Percentiles rank a stretch among this genome's conserved stretches.
phyloP scores from a whole-genome alignment of 805 yeast genomes.

The Saturnispora galanensis region DNA sequence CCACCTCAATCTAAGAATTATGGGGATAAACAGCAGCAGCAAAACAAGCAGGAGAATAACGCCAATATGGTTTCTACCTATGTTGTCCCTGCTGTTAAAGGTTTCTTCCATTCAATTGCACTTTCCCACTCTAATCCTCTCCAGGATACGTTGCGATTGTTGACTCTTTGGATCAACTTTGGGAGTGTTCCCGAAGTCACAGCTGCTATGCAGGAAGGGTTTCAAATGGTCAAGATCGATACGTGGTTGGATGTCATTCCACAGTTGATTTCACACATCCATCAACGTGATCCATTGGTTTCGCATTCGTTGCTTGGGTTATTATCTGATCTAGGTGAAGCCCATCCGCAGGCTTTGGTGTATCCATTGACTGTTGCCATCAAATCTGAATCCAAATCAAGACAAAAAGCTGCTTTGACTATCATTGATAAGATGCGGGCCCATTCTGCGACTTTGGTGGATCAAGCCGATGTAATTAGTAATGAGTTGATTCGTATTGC shows the following conservation, averaged over 20 bases:
- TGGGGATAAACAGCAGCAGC: slow-evolving; percentile 7
- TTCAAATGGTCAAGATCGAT: slow-evolving; percentile 78
- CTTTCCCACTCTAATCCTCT: slow-evolving; percentile 77
- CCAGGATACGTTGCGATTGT: slow-evolving; percentile 82
- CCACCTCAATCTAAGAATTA: slow-evolving; percentile 36
- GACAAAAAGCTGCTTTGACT: slow-evolving; percentile 85
- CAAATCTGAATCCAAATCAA: slow-evolving; percentile 79
- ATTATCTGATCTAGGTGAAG: slow-evolving; percentile 80
- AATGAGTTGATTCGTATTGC: slow-evolving; percentile 90
- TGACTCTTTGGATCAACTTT: slow-evolving; percentile 92
- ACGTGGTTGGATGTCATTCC: slow-evolving; percentile 95
- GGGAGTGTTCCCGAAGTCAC: slow-evolving; percentile 93
- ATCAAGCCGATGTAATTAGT: slow-evolving; percentile 91
- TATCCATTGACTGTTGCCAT: slow-evolving; percentile 94
- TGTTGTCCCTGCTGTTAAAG: slow-evolving; percentile 92
- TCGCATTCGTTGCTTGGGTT: slow-evolving; percentile 71
- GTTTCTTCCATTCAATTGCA: slow-evolving; percentile 91
- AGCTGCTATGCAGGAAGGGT: slow-evolving; percentile 82
- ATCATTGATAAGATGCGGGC: slow-evolving; percentile 88
- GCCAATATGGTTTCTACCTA: slow-evolving; percentile 66
- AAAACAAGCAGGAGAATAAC: slow-evolving; percentile 23
- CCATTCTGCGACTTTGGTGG: slow-evolving; percentile 76
- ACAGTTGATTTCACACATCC: slow-evolving; percentile 90
- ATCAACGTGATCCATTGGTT: slow-evolving; percentile 84
- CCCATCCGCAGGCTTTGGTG: slow-evolving; percentile 94